Conservation (phyloP, 2,329 filamentous ascomycete genomes). For the Beauveria caledonica region DNA sequence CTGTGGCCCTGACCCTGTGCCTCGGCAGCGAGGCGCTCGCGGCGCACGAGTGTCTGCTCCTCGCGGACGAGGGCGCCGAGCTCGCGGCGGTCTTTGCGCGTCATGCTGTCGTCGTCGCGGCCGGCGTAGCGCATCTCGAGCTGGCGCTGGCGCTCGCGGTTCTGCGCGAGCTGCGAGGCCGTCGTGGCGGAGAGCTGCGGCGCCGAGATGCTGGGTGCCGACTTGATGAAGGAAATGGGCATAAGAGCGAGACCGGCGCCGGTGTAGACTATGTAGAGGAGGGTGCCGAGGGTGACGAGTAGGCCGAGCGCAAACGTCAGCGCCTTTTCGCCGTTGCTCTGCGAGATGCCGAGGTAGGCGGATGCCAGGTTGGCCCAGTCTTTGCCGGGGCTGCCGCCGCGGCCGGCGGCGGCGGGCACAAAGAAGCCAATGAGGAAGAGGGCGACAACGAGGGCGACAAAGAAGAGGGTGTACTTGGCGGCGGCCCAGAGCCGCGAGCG, state of each 20-base stretch:
- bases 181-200: conserved; percentile 71
- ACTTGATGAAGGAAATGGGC: conserved; percentile 86
- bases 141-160: conserved; percentile 85
- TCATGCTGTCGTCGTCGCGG: conserved; percentile 62
- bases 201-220: conserved; percentile 75
- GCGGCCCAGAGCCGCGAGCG: conserved; percentile 71
- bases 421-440: conserved; percentile 93
- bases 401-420: conserved; percentile 60
- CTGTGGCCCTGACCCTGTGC: conserved; percentile 69
- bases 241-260: conserved; percentile 81
- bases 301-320: conserved; percentile 83
- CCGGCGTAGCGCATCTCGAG: conserved; percentile 79
- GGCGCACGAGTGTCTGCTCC: conserved; percentile 83
- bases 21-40: conserved; percentile 79
- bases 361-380: conserved; percentile 70
- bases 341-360: conserved; percentile 74
- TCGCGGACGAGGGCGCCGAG: conserved; percentile 80
- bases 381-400: conserved; percentile 54
- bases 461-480: conserved; percentile 82
- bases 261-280: conserved; percentile 84
- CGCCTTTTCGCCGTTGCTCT: conserved; percentile 83
- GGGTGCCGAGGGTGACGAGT: conserved; percentile 77
- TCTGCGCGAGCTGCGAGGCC: conserved; percentile 71
- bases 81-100: conserved; percentile 80
- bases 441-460: conserved; percentile 69